Evolutionary conservation across 352 stramenopile genomes (phyloP), one percentile per base, ranked within the genome.

Genomic region (Phytophthora kernoviae): DNA sequence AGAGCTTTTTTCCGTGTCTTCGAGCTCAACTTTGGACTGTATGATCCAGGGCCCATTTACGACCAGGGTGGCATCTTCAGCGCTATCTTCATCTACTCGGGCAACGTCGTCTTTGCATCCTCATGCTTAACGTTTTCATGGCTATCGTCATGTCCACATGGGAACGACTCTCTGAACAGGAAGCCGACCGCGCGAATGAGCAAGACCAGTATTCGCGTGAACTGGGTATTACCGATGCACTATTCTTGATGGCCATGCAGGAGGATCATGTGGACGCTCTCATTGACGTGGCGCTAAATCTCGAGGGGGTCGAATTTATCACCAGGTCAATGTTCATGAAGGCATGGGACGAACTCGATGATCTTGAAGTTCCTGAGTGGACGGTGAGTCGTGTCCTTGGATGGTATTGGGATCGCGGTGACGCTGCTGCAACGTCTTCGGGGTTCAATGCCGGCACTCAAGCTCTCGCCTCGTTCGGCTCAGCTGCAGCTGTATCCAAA

Each of bases 111-210:
- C 5, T 90, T 48, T 88, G 77, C 52, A 90, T 90, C 53, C 76
- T 90, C 52, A 87, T 90, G 80, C 74, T 90, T 36, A 90, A 90
- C 43, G 71, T 90, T 1, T 90, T 90, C 54, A 90, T 90, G 80
- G 80, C 80, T 17, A 90, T 90, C 54, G 77, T 90, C 45, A 88
- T 90, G 78, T 86, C 68, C 37, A 90, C 78, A 22, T 88, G 80
- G 80, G 77, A 90, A 26, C 63, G 78, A 0, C 65, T 87, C 17
- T 73, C 68, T 0, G 80, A 88, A n/a, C 59, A 75, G 32, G 80
- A 90, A 59, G 56, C 65, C 15, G 76, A 84, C 12, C 79, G 75
- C 8, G 66, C 73, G 4, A 61, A 58, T 32, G 80, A 90, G 48
- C 72, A 73, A 17, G 61, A 70, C 5, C 54, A 79, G 36, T 90